phyloP scores from a whole-genome alignment of 305 asterid species.

The Rubia occidens region DNA sequence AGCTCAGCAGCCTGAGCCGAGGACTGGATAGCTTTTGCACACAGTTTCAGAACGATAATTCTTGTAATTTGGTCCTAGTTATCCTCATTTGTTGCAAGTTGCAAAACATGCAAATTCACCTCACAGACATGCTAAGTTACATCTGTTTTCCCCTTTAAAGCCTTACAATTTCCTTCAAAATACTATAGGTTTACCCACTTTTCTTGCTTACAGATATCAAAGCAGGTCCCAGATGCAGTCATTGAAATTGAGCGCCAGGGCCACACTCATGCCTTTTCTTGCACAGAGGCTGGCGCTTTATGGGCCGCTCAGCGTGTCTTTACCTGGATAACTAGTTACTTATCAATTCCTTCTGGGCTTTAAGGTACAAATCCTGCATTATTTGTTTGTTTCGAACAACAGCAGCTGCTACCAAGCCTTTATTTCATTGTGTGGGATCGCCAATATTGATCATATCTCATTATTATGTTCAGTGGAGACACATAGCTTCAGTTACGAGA shows the following conservation, averaged over 20 bases:
- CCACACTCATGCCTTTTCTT: slow-evolving; percentile 70
- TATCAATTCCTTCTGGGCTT: not conserved
- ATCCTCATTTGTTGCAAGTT: not conserved
- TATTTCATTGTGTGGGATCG: too few species aligned
- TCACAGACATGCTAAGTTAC: not conserved
- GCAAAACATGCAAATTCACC: not conserved
- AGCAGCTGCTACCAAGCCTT: not conserved
- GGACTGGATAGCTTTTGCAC: not conserved
- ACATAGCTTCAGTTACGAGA: not conserved
- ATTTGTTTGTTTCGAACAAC: not conserved
- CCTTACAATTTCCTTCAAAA: not conserved
- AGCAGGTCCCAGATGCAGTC: slow-evolving; percentile 40
- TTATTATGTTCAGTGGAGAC: not conserved
- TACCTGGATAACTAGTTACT: slow-evolving; percentile 35
- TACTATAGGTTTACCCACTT: not conserved
- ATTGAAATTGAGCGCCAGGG: slow-evolving; percentile 52
- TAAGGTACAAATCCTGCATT: slow-evolving; percentile 3
- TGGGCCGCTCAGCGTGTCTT: slow-evolving; percentile 70
- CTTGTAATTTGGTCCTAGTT: not conserved
- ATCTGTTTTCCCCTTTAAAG: not conserved
- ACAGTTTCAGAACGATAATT: too few species aligned
- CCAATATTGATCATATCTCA: not conserved
- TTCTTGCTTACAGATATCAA: slow-evolving; percentile 37
- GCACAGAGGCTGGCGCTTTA: slow-evolving; percentile 59
- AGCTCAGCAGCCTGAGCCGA: not conserved